Percentiles rank a stretch among this genome's conserved stretches.
phyloP scores from a whole-genome alignment of 345 rosid species.

The Eutrema yunnanense region DNA sequence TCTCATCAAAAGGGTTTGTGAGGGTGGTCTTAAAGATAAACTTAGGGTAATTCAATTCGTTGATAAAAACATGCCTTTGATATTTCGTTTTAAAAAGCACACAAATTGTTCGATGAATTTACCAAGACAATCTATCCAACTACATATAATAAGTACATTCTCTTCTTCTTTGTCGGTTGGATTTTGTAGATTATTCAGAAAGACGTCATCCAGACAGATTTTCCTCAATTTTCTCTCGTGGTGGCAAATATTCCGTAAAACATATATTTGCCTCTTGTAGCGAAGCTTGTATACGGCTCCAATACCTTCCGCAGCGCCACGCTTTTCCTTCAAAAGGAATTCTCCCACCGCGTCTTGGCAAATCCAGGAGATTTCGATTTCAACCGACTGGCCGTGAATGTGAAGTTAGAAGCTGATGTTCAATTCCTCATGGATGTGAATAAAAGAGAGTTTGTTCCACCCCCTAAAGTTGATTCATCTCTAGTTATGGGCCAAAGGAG shows the following conservation, averaged over 20 bases:
- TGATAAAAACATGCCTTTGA: no score
- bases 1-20: constrained; percentile 50
- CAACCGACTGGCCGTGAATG: constrained; percentile 83
- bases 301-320: constrained; percentile 62
- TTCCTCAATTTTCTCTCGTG: constrained; percentile 68
- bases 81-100: neutral
- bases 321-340: constrained; percentile 89
- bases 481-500: constrained; percentile 63
- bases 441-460: constrained; percentile 83
- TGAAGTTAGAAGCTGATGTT: constrained; percentile 74
- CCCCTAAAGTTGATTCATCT: constrained; percentile 86
- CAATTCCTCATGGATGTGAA: constrained; percentile 80
- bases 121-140: neutral
- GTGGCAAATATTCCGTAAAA: constrained; percentile 84
- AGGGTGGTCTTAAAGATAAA: constrained; percentile 20
- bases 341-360: constrained; percentile 68
- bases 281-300: constrained; percentile 68
- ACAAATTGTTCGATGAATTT: constrained; percentile 50
- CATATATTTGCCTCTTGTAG: constrained; percentile 77
- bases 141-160: no score
- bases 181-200: constrained; percentile 50
- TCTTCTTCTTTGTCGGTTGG: no score
- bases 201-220: constrained; percentile 75
- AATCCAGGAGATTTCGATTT: constrained; percentile 81
- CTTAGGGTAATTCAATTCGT: constrained; percentile 25